phyloP scores from a whole-genome alignment of 768 basidiomycete species.

The Tephrocybe rancida region DNA sequence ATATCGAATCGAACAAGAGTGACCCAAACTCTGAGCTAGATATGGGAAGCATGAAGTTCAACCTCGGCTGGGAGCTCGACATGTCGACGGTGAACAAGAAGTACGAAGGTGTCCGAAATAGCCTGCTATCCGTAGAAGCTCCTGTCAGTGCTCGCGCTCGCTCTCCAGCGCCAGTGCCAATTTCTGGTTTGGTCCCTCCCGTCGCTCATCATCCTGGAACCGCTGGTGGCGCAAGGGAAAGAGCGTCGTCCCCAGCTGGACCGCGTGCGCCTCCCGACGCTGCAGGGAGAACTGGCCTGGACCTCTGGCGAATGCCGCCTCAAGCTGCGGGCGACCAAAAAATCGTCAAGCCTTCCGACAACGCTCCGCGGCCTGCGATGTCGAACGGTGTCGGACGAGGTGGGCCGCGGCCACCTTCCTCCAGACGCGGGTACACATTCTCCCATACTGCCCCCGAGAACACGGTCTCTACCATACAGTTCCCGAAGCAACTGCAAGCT shows the following conservation, averaged over 20 bases:
- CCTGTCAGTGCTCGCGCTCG: constrained; percentile 20
- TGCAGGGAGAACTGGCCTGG: constrained; percentile 20
- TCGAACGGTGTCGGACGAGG: constrained; percentile 23
- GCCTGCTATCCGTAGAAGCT: constrained; percentile 17
- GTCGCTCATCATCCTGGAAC: constrained; percentile 21
- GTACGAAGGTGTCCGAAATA: constrained; percentile 27
- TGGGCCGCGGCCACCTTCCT: constrained; percentile 32
- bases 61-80: constrained; percentile 43
- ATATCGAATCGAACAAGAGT: constrained; percentile 52
- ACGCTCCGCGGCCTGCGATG: constrained; percentile 24
- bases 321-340: constrained; percentile 9
- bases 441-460: constrained; percentile 20
- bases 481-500: constrained; percentile 16
- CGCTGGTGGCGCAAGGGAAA: constrained; percentile 33
- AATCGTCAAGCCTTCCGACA: constrained; percentile 11
- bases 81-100: constrained; percentile 28
- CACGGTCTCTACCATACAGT: constrained; percentile 18
- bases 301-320: constrained; percentile 22
- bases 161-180: constrained; percentile 14
- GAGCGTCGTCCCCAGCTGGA: constrained; percentile 52
- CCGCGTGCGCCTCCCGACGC: constrained; percentile 39
- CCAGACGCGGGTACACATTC: constrained; percentile 41
- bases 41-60: constrained; percentile 32
- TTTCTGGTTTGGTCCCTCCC: constrained; percentile 19
- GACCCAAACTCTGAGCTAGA: constrained; percentile 22